phyloP scores from a whole-genome alignment of 768 basidiomycete genomes.

The Serendipita sp. region DNA sequence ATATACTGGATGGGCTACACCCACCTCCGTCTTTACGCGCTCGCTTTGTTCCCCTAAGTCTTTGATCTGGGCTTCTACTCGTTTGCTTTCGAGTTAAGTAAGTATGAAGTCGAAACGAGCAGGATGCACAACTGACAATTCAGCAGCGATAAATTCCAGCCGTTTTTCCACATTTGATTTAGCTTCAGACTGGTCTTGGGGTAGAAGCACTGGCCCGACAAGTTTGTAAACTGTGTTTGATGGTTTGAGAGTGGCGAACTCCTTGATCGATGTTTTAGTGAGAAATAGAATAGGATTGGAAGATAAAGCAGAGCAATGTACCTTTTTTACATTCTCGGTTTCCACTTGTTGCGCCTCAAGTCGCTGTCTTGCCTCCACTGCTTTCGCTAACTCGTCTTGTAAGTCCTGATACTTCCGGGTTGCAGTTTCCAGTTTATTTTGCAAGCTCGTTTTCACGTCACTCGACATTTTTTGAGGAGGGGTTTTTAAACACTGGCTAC shows the following conservation, averaged over 20 bases:
- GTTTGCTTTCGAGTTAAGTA: constrained; percentile 32
- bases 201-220: constrained; percentile 77
- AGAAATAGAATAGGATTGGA: background rate
- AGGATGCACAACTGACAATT: constrained; percentile 49
- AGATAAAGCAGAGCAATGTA: constrained; percentile 17
- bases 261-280: constrained; percentile 31
- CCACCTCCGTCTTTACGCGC: constrained; percentile 69
- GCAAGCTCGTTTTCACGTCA: background rate
- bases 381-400: constrained; percentile 53
- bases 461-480: background rate
- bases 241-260: constrained; percentile 58
- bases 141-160: constrained; percentile 70
- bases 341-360: constrained; percentile 86
- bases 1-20: constrained; percentile 10
- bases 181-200: constrained; percentile 79
- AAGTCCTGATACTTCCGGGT: constrained; percentile 69
- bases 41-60: constrained; percentile 63
- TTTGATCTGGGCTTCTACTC: constrained; percentile 68
- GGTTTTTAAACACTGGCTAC: too few species aligned
- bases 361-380: constrained; percentile 67
- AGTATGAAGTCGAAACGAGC: constrained; percentile 10
- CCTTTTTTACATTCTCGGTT: constrained; percentile 87
- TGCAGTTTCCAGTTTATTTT: constrained; percentile 36
- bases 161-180: constrained; percentile 79
- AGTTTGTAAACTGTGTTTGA: constrained; percentile 80